A percentile compares a stretch with the other conserved stretches of the same genome.
phyloP scores from a whole-genome alignment of 2,329 filamentous ascomycete genomes.

The Geosmithia flava region DNA sequence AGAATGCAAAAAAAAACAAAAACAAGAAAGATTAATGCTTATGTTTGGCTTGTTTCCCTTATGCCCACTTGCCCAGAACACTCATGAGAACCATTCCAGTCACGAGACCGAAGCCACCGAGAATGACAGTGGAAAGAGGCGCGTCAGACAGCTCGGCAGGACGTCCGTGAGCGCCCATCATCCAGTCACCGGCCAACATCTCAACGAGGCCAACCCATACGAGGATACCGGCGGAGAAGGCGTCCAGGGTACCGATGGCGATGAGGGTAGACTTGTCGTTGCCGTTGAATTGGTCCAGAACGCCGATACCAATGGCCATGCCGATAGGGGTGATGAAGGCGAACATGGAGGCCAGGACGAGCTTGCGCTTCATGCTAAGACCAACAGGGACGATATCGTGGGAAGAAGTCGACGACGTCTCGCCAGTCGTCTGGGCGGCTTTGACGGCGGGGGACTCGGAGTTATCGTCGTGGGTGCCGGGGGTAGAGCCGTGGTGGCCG shows the following conservation, averaged over 20 bases:
- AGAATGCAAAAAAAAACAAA: no score
- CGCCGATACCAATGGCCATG: constrained; percentile 70
- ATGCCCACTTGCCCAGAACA: constrained; percentile 65
- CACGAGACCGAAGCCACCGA: constrained; percentile 42
- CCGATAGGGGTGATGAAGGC: constrained; percentile 63
- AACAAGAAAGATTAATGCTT: no score
- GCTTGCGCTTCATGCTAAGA: constrained; percentile 35
- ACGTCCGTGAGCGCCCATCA: constrained; percentile 28
- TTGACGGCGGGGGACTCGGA: constrained; percentile 11
- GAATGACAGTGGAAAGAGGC: constrained; percentile 28
- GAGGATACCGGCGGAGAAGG: constrained; percentile 62
- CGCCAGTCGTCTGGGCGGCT: constrained; percentile 4
- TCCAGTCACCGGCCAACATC: constrained; percentile 71
- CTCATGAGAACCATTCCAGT: constrained; percentile 58
- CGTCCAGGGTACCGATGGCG: constrained; percentile 62
- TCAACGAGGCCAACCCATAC: constrained; percentile 72
- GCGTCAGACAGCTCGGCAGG: constrained; percentile 40
- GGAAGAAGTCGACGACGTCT: constrained; percentile 3
- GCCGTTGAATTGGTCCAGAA: constrained; percentile 59
- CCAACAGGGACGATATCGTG: constrained; percentile 6
- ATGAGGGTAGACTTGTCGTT: constrained; percentile 57
- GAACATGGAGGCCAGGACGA: constrained; percentile 50
- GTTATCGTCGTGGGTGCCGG: constrained; percentile 5
- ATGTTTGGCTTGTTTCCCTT: constrained; percentile 4
- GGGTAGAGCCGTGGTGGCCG: constrained; percentile 6